phyloP scores from a whole-genome alignment of 1,284 basidiomycete genomes.

The Paramarasmius palmivorus region DNA sequence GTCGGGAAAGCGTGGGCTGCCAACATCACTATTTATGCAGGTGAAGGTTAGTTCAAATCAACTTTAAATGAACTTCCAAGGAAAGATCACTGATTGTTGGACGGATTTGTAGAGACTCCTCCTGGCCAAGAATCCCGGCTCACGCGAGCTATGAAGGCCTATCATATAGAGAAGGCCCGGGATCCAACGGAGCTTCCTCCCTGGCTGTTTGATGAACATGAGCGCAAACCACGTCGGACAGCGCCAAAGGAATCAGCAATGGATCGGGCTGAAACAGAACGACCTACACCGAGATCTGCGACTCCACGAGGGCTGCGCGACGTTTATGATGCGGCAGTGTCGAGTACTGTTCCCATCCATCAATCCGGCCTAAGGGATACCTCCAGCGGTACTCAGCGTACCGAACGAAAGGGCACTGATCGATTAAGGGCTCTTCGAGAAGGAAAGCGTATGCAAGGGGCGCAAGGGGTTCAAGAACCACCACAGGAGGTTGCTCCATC shows the following conservation, averaged over 20 bases:
- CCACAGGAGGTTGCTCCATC: neutral
- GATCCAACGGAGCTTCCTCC: slow-evolving; percentile 60
- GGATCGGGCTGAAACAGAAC: slow-evolving; percentile 16
- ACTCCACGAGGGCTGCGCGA: slow-evolving; percentile 33
- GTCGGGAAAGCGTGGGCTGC: slow-evolving; percentile 58
- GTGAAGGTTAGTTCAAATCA: slow-evolving; percentile 55
- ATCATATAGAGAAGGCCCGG: slow-evolving; percentile 61
- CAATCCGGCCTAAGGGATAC: neutral
- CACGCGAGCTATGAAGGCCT: slow-evolving; percentile 65
- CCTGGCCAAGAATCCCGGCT: slow-evolving; percentile 62
- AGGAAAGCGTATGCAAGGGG: slow-evolving; percentile 40
- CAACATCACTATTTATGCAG: slow-evolving; percentile 40
- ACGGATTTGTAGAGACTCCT: slow-evolving; percentile 43
- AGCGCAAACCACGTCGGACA: slow-evolving; percentile 37
- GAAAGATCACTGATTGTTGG: neutral
- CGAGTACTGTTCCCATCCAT: slow-evolving; percentile 11
- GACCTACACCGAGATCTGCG: slow-evolving; percentile 13
- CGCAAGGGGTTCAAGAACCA: neutral
- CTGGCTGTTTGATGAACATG: slow-evolving; percentile 65
- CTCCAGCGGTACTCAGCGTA: neutral
- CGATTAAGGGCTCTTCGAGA: slow-evolving; percentile 55
- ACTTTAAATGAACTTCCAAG: slow-evolving; percentile 1
- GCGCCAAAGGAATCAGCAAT: slow-evolving; percentile 19
- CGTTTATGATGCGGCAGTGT: slow-evolving; percentile 34
- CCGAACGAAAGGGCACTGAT: slow-evolving; percentile 37